Evolutionary conservation across 108 stramenopile genomes (phyloP), one percentile per base, ranked within the genome.

Genomic region (Nitzschia inconspicua): DNA sequence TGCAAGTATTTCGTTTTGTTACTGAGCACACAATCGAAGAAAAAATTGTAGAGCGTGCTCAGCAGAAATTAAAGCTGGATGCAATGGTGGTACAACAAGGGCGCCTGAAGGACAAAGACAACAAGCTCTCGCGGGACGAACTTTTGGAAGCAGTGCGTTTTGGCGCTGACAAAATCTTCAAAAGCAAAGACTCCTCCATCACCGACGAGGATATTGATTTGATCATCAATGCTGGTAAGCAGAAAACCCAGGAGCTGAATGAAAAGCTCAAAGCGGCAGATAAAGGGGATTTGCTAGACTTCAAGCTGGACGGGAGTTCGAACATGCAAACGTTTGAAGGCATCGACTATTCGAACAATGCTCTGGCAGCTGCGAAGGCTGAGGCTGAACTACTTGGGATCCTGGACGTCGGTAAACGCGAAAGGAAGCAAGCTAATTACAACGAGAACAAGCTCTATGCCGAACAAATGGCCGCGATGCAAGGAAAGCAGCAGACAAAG

Each of bases 11-110:
- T 74, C 91, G 98, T 11, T 79, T 99, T 22, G 93, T 99, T 16
- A 95, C 96, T 2, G 97, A 98, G 70, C 88, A 96, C 59, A 98
- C 97, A 4, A 86, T 99, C 23, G 98, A 99, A 74, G 97, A 99
- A 75, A 98, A 97, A 67, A 95, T 99, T 51, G 97, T 99, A 7
- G 97, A 99, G 73, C 91, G 99, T 42, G 99, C 99, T 11, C 97
- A 98, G 62, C 89, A 97, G 56, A 99, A 99, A 81, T 95, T 99
- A 20, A 98, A 99, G 66, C 93, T 99, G 24, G 99, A 99, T 75
- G 97, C 98, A 14, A 97, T 98, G 86, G 97, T 99, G 51, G 96
- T 99, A 37, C 98, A 99, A 65, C 91, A 92, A 57, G 96, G 95
- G 14, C 89, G 95, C 2, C 79, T 97, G 24, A 88, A 89, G 53